Evolutionary conservation across 495 filamentous ascomycete genomes (phyloP).

Genomic region (Podospora tetraspora): DNA sequence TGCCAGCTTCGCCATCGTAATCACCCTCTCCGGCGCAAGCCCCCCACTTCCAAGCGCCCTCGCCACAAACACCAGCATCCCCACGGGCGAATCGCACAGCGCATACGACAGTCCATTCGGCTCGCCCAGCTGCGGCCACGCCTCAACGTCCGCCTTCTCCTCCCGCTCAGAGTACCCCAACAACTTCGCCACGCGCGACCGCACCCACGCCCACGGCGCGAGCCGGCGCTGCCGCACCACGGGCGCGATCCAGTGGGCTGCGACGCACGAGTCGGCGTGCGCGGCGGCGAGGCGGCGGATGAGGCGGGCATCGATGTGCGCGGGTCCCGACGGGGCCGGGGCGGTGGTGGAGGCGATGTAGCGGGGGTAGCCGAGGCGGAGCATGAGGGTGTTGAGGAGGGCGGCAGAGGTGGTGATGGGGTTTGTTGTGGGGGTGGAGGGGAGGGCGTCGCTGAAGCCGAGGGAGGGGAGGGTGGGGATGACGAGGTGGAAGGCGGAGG

Average conservation of each 20-base stretch:
- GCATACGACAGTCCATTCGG: slow-evolving; percentile 49
- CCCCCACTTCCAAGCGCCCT: slow-evolving; percentile 31
- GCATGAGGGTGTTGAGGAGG: slow-evolving; percentile 61
- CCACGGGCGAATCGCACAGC: slow-evolving; percentile 50
- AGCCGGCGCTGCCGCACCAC: slow-evolving; percentile 24
- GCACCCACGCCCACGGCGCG: slow-evolving; percentile 37
- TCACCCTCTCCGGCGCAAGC: slow-evolving; percentile 37
- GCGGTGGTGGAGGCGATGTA: slow-evolving; percentile 52
- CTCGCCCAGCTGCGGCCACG: slow-evolving; percentile 24
- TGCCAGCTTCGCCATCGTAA: slow-evolving; percentile 41
- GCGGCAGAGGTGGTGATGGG: slow-evolving; percentile 53
- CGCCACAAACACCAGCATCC: slow-evolving; percentile 42
- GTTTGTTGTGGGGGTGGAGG: slow-evolving; percentile 46
- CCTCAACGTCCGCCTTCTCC: not conserved
- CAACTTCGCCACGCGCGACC: slow-evolving; percentile 40
- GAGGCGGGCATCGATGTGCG: slow-evolving; percentile 49
- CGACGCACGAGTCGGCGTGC: slow-evolving; percentile 52
- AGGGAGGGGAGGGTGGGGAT: slow-evolving; percentile 68
- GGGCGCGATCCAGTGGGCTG: slow-evolving; percentile 57
- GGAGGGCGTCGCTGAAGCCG: slow-evolving; percentile 59
- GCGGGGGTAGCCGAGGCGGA: slow-evolving; percentile 54
- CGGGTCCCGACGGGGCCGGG: slow-evolving; percentile 32
- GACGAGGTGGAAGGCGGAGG: slow-evolving; percentile 57
- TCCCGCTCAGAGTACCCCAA: slow-evolving; percentile 33
- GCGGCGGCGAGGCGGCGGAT: slow-evolving; percentile 50